Percentiles rank a stretch among this genome's conserved stretches.
Evolutionary conservation across 1,284 basidiomycete species (phyloP).

Genomic region (Boletus hoseneyae): DNA sequence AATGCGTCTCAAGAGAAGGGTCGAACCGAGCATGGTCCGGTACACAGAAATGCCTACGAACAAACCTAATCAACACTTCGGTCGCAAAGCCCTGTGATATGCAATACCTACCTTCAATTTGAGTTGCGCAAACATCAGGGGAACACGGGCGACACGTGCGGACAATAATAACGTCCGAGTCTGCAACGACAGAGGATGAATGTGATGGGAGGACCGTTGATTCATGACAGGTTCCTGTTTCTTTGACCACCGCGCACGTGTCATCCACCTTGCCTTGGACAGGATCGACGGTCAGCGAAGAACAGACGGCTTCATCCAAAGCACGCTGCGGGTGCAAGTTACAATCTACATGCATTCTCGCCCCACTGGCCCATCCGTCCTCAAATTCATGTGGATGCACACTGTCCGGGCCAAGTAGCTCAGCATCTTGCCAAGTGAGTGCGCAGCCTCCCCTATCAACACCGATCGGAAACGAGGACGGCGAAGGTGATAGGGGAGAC

Average conservation of each 20-base stretch:
- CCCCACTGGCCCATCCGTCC: conserved; percentile 36
- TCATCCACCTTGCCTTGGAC: conserved; percentile 5
- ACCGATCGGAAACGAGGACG: conserved; percentile 9
- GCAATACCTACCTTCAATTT: conserved; percentile 57
- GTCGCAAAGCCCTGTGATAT: background rate
- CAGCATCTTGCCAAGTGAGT: conserved; percentile 44
- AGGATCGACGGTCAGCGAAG: background rate
- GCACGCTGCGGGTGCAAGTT: conserved; percentile 7
- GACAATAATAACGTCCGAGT: conserved; percentile 40
- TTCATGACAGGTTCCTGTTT: conserved; percentile 7
- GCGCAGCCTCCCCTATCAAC: conserved; percentile 23
- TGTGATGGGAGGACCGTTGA: background rate
- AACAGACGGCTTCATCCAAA: conserved; percentile 1
- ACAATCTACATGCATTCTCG: conserved; percentile 14
- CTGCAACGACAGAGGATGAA: conserved; percentile 4
- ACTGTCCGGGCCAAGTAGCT: conserved; percentile 48
- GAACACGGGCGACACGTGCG: conserved; percentile 58
- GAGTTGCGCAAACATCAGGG: conserved; percentile 59
- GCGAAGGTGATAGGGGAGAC: conserved; percentile 17
- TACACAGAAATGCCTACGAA: conserved; percentile 63
- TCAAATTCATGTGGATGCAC: conserved; percentile 45
- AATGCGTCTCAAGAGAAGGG: conserved; percentile 57
- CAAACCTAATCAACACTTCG: conserved; percentile 11
- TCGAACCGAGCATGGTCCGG: conserved; percentile 55
- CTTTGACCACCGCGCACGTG: conserved; percentile 4